Percentiles rank a stretch among this genome's conserved stretches.
Evolutionary conservation across 495 filamentous ascomycete species (phyloP).

Genomic region (Stereocaulon alpinum): DNA sequence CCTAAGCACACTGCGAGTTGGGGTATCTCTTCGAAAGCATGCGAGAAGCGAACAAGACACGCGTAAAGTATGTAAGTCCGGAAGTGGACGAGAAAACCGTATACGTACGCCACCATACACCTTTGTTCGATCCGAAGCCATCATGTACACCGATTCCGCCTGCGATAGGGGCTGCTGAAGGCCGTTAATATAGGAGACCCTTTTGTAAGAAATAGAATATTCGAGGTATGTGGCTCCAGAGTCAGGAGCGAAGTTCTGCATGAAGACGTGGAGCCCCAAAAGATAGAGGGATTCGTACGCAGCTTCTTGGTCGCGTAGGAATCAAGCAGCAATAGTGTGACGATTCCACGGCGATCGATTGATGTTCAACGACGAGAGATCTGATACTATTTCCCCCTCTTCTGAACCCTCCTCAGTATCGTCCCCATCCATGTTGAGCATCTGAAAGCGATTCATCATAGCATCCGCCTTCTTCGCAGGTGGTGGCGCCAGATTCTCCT

Average conservation of each 20-base stretch:
- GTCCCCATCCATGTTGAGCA: constrained; percentile 47
- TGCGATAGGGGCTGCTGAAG: neutral
- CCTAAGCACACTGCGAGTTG: constrained; percentile 4
- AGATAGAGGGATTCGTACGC: neutral
- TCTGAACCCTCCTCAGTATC: constrained; percentile 25
- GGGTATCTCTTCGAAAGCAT: constrained; percentile 19
- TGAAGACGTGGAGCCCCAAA: neutral
- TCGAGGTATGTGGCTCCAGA: neutral
- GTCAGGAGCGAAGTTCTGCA: neutral
- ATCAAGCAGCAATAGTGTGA: constrained; percentile 17
- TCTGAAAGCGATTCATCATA: constrained; percentile 51
- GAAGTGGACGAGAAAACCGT: neutral
- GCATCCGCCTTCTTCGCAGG: constrained; percentile 28
- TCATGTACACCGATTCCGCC: neutral
- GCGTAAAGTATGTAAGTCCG: neutral
- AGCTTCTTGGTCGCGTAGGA: neutral
- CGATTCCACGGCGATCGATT: constrained; percentile 19
- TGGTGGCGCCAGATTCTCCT: constrained; percentile 26
- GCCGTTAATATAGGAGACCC: neutral
- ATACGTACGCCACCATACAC: neutral
- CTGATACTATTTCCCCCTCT: constrained; percentile 10
- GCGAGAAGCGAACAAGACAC: constrained; percentile 2
- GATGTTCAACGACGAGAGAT: constrained; percentile 14
- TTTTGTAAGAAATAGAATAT: neutral
- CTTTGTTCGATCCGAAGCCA: neutral